Base-by-base conservation (phyloP, 208 protist species). In the Leishmania turanica region DNA sequence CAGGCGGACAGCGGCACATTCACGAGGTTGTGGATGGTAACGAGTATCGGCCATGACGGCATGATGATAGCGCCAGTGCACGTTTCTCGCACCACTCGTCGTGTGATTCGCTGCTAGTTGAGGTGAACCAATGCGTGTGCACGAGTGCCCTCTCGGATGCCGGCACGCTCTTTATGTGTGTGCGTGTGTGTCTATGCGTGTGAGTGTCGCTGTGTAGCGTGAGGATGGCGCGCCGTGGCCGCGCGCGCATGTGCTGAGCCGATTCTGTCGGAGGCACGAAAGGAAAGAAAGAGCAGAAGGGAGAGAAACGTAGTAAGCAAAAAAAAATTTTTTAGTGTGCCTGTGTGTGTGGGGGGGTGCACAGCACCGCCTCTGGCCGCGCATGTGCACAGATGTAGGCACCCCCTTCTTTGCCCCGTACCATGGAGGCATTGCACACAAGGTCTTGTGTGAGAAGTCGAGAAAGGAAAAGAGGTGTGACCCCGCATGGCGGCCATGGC, bases 11-110 rank as follows among this genome's bases (percentile, higher is more conserved):
- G 77, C 4, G 92, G 92, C 60, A 96, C 93, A 72, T 94, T 94
- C 51, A 95, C 89, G 37, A 96, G 27, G 73, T 95, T 96, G 87
- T 96, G 93, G n/a, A 96, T 82, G 11, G 89, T 89, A 19, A 92
- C 88, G 2, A 91, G 82, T 34, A 96, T 69, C 24, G 83, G 86
- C 89, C 88, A 89, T 1, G 79, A 78, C 9, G 80, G 51, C 88
- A 91, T 91, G 62, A 31, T 62, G 37, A 53, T 75, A n/a, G 72
- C 24, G 45, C 40, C 6, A 73, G 42, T 73, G 69, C 69, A 73
- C 69, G 69, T 31, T 31, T 54, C 69, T 73, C 17, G 47, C 21
- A 7, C 17, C 13, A 45, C n/a, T 62, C 34, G 47, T 17, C 51
- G 31, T 19, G 64, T 42, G 72, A 24, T 64, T 37, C 31, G 31